phyloP scores from a whole-genome alignment of 2,329 filamentous ascomycete genomes.

The Dactylellina parvicollis region DNA sequence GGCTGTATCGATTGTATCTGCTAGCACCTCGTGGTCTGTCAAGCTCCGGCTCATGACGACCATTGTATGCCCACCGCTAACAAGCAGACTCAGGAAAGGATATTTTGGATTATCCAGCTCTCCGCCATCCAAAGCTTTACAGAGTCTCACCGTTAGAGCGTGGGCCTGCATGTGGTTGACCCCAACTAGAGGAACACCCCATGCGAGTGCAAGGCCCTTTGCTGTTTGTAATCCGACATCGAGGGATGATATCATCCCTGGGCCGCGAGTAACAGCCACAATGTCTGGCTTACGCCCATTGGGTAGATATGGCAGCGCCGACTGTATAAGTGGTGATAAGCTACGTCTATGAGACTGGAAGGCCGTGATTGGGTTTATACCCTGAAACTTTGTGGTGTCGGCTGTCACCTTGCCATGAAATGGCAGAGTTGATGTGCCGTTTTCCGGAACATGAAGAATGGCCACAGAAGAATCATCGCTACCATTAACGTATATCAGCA shows the following conservation, averaged over 20 bases:
- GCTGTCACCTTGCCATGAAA: constrained; percentile 85
- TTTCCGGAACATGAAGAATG: constrained; percentile 71
- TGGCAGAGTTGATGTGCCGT: constrained; percentile 68
- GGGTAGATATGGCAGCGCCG: constrained; percentile 70
- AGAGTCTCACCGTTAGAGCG: constrained; percentile 82
- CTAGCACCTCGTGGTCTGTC: constrained; percentile 77
- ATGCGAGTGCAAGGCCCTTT: constrained; percentile 85
- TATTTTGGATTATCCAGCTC: constrained; percentile 67
- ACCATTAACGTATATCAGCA: constrained; percentile 5
- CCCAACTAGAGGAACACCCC: constrained; percentile 81
- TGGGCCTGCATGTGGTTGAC: constrained; percentile 99
- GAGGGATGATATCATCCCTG: constrained; percentile 84
- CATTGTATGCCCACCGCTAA: constrained; percentile 91
- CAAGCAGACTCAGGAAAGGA: constrained; percentile 86
- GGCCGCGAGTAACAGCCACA: constrained; percentile 87
- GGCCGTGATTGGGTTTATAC: constrained; percentile 81
- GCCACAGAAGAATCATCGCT: constrained; percentile 93
- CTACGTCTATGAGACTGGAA: constrained; percentile 78
- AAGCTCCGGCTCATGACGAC: constrained; percentile 78
- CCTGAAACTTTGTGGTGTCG: constrained; percentile 77
- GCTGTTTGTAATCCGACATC: constrained; percentile 81
- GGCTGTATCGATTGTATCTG: constrained; percentile 80
- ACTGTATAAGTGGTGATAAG: constrained; percentile 74
- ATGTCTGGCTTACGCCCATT: constrained; percentile 72
- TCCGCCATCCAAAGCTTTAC: constrained; percentile 66